Conservation (phyloP, 1,284 basidiomycete species). For the Malassezia japonica region DNA sequence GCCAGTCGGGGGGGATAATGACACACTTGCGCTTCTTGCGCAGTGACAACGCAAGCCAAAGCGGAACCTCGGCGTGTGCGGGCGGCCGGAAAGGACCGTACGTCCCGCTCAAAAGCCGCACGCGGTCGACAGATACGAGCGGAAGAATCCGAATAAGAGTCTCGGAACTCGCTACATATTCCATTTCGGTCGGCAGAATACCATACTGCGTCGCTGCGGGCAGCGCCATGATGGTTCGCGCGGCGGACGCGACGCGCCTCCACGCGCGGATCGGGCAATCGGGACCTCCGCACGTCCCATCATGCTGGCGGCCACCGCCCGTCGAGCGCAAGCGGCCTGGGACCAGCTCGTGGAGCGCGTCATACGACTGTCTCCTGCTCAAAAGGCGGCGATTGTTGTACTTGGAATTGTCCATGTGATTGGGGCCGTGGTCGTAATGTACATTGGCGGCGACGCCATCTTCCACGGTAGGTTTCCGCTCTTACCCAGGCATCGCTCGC, state of each 20-base stretch:
- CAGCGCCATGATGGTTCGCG: constrained; percentile 7
- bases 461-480: constrained; percentile 13
- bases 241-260: not conserved
- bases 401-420: not conserved
- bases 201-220: constrained; percentile 6
- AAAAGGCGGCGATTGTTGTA: not conserved
- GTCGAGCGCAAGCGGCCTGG: not conserved
- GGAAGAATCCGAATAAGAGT: constrained; percentile 36
- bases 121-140: constrained; percentile 33
- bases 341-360: not conserved
- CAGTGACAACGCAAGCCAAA: constrained; percentile 89
- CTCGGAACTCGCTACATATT: constrained; percentile 18
- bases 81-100: constrained; percentile 90
- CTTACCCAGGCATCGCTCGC: constrained; percentile 4
- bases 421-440: constrained; percentile 5
- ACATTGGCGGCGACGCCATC: constrained; percentile 21
- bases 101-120: constrained; percentile 38
- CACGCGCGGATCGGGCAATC: not conserved
- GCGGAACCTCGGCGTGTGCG: constrained; percentile 66
- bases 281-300: not conserved
- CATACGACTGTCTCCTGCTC: not conserved
- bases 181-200: constrained; percentile 17
- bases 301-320: not conserved
- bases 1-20: constrained; percentile 79
- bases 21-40: constrained; percentile 89